Conservation (phyloP, 495 filamentous ascomycete genomes). For the Aspergillus campestris region DNA sequence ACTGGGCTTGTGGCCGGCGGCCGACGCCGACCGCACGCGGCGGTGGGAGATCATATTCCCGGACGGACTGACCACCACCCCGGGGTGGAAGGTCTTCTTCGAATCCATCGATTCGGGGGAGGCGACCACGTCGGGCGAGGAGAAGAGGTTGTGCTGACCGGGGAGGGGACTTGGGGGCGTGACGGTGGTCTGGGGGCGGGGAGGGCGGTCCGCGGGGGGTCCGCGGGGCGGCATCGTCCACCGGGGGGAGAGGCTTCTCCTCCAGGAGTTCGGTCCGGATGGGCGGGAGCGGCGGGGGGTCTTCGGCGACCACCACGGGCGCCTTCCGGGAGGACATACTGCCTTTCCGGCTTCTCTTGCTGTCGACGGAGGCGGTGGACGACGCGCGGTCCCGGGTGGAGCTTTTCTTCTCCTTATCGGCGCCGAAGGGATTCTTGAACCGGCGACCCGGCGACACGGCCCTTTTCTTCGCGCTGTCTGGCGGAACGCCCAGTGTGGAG, state of each 20-base stretch:
- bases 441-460: constrained; percentile 37
- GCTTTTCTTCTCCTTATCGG: constrained; percentile 31
- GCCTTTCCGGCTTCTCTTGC: constrained; percentile 26
- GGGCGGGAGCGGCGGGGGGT: constrained; percentile 26
- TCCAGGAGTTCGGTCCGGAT: constrained; percentile 32
- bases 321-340: constrained; percentile 34
- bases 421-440: constrained; percentile 37
- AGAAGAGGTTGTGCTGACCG: constrained; percentile 15
- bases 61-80: constrained; percentile 40
- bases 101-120: constrained; percentile 29
- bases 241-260: constrained; percentile 12
- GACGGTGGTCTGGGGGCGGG: constrained; percentile 42
- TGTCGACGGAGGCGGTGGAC: constrained; percentile 26
- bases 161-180: constrained; percentile 45
- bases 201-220: constrained; percentile 38
- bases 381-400: constrained; percentile 34
- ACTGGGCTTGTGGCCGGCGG: constrained; percentile 59
- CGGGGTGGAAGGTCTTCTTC: constrained; percentile 19
- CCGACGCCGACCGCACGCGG: constrained; percentile 57
- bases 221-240: constrained; percentile 21
- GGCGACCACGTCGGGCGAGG: constrained; percentile 21
- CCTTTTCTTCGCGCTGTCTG: constrained; percentile 25
- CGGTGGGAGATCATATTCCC: constrained; percentile 74
- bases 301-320: constrained; percentile 16
- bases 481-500: constrained; percentile 25